phyloP scores from a whole-genome alignment of 768 basidiomycete species.

The Amanita phalloides region DNA sequence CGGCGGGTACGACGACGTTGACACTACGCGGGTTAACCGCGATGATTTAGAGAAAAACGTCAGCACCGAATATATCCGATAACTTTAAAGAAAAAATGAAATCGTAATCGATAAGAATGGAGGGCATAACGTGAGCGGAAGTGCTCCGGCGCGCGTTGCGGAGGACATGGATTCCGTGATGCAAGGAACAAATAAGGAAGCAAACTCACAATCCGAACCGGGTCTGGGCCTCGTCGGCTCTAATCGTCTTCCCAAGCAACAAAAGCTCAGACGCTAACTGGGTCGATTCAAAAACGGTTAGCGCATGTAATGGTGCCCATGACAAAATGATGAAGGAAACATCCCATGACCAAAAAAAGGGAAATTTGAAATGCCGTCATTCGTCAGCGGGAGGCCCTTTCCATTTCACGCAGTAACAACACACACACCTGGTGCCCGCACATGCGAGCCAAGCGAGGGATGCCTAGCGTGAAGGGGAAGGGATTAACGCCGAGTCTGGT shows the following conservation, averaged over 20 bases:
- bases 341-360: background rate
- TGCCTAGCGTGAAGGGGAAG: slow-evolving; percentile 27
- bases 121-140: background rate
- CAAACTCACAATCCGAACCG: slow-evolving; percentile 65
- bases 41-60: no score
- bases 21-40: slow-evolving; percentile 31
- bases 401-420: background rate
- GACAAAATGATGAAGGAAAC: background rate
- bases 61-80: background rate
- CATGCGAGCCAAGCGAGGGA: slow-evolving; percentile 54
- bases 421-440: slow-evolving; percentile 64
- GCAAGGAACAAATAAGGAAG: background rate
- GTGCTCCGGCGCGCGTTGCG: background rate
- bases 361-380: slow-evolving; percentile 3
- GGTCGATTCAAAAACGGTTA: slow-evolving; percentile 10
- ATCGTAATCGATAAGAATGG: background rate
- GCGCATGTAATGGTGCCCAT: background rate
- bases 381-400: no score
- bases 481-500: background rate
- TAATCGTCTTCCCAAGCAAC: slow-evolving; percentile 58
- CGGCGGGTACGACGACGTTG: slow-evolving; percentile 52
- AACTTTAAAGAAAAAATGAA: background rate
- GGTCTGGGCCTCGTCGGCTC: slow-evolving; percentile 53
- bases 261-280: slow-evolving; percentile 72
- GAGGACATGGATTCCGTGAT: background rate